A percentile compares a stretch with the other conserved stretches of the same genome.
Evolutionary conservation across 2,329 filamentous ascomycete species (phyloP).

Genomic region (Colletotrichum paranaense): DNA sequence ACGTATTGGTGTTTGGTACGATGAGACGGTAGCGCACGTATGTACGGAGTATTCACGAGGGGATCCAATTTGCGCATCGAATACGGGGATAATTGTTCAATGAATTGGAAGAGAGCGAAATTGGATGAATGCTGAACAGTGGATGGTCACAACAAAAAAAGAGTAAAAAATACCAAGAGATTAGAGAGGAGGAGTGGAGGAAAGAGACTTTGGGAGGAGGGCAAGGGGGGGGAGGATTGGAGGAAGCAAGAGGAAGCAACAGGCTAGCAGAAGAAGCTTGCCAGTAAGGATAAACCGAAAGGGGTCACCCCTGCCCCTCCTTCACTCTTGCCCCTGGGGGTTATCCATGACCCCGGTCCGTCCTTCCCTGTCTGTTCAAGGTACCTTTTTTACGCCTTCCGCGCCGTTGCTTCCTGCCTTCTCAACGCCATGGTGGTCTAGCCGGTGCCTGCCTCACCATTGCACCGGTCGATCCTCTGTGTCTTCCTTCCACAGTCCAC

Average conservation of each 20-base stretch:
- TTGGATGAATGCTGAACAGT: too few species aligned
- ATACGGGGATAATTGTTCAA: background rate
- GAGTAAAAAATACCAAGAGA: background rate
- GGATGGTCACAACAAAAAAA: background rate
- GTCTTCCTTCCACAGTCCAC: background rate
- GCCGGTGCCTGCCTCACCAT: background rate
- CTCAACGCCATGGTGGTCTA: background rate
- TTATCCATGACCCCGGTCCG: background rate
- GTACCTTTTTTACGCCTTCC: background rate
- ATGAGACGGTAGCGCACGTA: background rate
- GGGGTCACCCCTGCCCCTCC: conserved; percentile 11
- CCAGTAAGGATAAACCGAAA: background rate
- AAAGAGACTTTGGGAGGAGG: background rate
- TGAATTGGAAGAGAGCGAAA: background rate
- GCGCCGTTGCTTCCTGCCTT: background rate
- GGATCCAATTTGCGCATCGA: background rate
- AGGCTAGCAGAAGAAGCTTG: conserved; percentile 6
- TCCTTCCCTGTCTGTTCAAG: background rate
- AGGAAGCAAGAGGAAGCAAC: background rate
- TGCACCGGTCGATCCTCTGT: background rate
- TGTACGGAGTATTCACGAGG: too few species aligned
- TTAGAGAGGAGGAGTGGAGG: too few species aligned
- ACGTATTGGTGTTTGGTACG: background rate
- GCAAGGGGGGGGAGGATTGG: background rate
- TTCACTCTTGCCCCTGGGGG: background rate